phyloP scores from a whole-genome alignment of 2,329 filamentous ascomycete genomes.

The Tolypocladium sp. region DNA sequence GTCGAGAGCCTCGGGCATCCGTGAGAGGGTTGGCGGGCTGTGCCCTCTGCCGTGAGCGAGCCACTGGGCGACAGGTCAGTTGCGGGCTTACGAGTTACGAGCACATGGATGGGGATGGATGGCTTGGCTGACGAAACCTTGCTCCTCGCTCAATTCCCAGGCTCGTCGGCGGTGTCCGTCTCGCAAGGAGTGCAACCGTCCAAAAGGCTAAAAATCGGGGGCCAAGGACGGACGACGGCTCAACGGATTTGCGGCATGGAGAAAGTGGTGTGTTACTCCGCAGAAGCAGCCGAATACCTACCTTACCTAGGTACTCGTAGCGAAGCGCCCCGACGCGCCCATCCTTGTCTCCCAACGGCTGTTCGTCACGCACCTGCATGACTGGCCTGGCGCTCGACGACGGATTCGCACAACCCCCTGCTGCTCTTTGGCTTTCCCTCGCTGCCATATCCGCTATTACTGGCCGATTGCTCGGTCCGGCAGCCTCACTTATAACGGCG shows the following conservation, averaged over 20 bases:
- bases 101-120: neutral
- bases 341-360: neutral
- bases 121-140: neutral
- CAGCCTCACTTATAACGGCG: neutral
- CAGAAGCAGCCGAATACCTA: neutral
- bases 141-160: neutral
- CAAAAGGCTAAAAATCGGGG: neutral
- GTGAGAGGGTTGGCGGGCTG: neutral
- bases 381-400: neutral
- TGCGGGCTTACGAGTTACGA: neutral
- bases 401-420: neutral
- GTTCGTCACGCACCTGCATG: neutral
- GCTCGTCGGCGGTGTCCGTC: neutral
- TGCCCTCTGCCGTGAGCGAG: neutral
- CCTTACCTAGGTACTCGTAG: no score
- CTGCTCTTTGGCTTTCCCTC: neutral
- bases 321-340: neutral
- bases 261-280: neutral
- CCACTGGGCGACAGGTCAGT: neutral
- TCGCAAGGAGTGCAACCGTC: neutral
- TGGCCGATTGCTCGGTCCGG: neutral
- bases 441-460: neutral
- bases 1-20: neutral
- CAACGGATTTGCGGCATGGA: neutral
- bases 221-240: neutral